These are phyloP conservation scores for Quercus phellos DNA, from an alignment of 331 rosid genomes.

Conservation along the genomic window DNA sequence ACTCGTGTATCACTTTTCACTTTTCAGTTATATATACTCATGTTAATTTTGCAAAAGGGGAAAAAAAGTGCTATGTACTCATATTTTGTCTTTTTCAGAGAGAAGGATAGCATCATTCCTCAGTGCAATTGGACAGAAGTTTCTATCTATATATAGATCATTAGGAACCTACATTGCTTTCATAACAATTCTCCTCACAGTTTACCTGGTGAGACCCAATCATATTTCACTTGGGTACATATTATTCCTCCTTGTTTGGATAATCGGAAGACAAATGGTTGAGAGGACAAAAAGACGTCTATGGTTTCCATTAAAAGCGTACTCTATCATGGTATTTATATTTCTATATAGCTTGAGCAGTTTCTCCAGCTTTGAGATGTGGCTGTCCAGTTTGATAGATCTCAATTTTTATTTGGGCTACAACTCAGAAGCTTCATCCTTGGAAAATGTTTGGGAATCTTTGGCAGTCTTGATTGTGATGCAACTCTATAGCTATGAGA, in stretches of 20 bases:
- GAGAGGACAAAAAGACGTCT: constrained; percentile 76
- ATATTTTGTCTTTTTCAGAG: constrained; percentile 48
- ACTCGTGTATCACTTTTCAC: neutral
- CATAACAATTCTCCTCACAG: constrained; percentile 79
- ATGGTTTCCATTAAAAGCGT: constrained; percentile 92
- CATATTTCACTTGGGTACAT: constrained; percentile 73
- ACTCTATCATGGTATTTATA: constrained; percentile 72
- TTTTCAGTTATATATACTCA: neutral
- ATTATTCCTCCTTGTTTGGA: constrained; percentile 91
- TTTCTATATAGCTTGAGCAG: constrained; percentile 74
- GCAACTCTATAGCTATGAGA: constrained; percentile 99
- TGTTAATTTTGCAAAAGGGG: no score
- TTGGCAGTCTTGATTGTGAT: constrained; percentile 86
- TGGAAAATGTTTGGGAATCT: constrained; percentile 85
- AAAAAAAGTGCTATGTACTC: constrained; percentile 16
- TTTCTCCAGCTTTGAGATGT: constrained; percentile 64
- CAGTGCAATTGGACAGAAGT: constrained; percentile 78
- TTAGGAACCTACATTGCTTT: constrained; percentile 91
- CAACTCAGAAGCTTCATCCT: constrained; percentile 64
- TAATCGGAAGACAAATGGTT: constrained; percentile 87
- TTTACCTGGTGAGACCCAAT: constrained; percentile 85
- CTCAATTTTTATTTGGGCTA: constrained; percentile 74
- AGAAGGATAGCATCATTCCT: constrained; percentile 86
- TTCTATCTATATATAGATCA: constrained; percentile 82
- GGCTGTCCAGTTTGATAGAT: constrained; percentile 69